phyloP scores from a whole-genome alignment of 768 basidiomycete genomes.

The Lenzites betulinus region DNA sequence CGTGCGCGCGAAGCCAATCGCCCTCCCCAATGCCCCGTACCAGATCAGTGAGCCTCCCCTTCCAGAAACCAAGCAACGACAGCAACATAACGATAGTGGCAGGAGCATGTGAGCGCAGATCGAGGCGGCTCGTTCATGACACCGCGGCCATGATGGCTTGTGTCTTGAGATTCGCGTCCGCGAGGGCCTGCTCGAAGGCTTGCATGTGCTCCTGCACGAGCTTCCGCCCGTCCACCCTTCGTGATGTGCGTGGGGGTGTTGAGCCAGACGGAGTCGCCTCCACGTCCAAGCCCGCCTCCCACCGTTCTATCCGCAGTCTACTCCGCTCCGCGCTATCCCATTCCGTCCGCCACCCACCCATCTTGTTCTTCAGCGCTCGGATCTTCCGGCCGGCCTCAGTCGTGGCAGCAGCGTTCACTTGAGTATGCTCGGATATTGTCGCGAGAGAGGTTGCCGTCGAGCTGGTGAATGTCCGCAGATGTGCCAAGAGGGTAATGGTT shows the following conservation, averaged over 20 bases:
- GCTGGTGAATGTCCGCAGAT: slow-evolving; percentile 72
- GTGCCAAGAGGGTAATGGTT: slow-evolving; percentile 64
- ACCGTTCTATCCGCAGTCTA: slow-evolving; percentile 70
- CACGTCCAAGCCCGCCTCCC: slow-evolving; percentile 69
- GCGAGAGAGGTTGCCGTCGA: slow-evolving; percentile 76
- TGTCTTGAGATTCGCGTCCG: slow-evolving; percentile 74
- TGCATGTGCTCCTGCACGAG: slow-evolving; percentile 77
- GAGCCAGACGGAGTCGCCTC: slow-evolving; percentile 30
- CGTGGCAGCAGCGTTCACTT: slow-evolving; percentile 83
- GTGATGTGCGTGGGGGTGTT: slow-evolving; percentile 34
- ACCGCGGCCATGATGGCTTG: slow-evolving; percentile 81
- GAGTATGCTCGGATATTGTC: slow-evolving; percentile 83
- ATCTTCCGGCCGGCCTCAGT: slow-evolving; percentile 87
- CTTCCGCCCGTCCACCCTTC: slow-evolving; percentile 65
- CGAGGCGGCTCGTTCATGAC: slow-evolving; percentile 28
- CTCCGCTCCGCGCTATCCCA: slow-evolving; percentile 87
- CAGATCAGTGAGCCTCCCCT: neutral
- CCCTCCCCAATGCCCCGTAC: neutral
- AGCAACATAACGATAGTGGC: slow-evolving; percentile 17
- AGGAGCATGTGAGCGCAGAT: slow-evolving; percentile 1
- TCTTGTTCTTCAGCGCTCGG: slow-evolving; percentile 80
- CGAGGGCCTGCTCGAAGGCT: slow-evolving; percentile 72
- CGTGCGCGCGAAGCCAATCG: slow-evolving; percentile 13
- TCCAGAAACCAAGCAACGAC: slow-evolving; percentile 17
- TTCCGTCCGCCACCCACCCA: slow-evolving; percentile 78